Conservation (phyloP, 2,329 filamentous ascomycete genomes). For the Aureobasidium pullulans region DNA sequence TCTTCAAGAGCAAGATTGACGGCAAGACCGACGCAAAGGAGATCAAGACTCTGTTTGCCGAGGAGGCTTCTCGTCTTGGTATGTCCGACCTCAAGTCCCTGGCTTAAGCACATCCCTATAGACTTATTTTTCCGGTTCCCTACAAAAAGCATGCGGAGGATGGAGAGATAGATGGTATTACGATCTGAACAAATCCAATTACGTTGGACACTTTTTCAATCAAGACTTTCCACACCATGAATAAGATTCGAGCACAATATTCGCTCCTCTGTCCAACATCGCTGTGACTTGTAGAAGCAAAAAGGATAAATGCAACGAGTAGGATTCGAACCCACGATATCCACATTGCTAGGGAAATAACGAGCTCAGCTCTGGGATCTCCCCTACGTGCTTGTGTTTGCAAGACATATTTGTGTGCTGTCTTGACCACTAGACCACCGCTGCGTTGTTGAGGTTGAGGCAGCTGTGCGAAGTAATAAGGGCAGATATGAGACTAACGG, state of each 20-base stretch:
- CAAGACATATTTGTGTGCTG: not conserved
- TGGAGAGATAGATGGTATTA: not conserved
- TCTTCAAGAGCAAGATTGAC: conserved; percentile 71
- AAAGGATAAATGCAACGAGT: not conserved
- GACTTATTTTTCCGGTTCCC: not conserved
- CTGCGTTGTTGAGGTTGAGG: not conserved
- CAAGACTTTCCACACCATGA: not conserved
- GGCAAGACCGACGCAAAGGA: conserved; percentile 69
- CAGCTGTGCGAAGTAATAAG: not conserved
- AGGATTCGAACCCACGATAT: not conserved
- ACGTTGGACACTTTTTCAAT: not conserved
- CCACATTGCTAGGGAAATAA: not conserved
- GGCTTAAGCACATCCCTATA: conserved; percentile 1
- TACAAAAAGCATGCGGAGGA: not conserved
- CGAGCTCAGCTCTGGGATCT: not conserved
- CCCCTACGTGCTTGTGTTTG: not conserved
- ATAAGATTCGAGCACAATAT: too few species aligned
- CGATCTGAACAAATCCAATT: not conserved
- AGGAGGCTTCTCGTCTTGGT: conserved; percentile 70
- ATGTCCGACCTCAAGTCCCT: conserved; percentile 64
- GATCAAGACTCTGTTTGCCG: conserved; percentile 77
- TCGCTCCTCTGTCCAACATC: too few species aligned
- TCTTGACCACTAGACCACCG: not conserved
- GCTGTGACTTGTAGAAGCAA: not conserved
- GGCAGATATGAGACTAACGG: not conserved